These are phyloP conservation scores for Eucalyptus virginea DNA, from an alignment of 345 rosid genomes.

Conservation along the genomic window DNA sequence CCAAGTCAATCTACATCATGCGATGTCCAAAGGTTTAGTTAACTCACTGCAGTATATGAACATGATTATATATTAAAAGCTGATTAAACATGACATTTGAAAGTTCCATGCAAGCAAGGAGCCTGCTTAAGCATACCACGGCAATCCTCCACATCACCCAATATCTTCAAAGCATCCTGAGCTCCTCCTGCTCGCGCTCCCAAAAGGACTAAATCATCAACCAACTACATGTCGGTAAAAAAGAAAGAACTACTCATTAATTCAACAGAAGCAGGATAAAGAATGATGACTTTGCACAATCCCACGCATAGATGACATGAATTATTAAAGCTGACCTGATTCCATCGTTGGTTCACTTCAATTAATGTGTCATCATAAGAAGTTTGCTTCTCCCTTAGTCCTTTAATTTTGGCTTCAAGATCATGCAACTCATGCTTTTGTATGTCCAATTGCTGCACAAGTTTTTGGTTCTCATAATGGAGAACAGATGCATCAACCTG, in stretches of 20 bases:
- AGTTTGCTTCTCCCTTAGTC: slow-evolving; percentile 41
- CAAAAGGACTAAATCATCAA: slow-evolving; percentile 72
- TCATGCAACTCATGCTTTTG: slow-evolving; percentile 64
- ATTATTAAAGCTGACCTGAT: slow-evolving; percentile 29
- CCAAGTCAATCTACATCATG: slow-evolving; percentile 2
- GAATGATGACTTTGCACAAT: background rate
- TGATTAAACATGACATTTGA: background rate
- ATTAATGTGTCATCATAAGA: slow-evolving; percentile 58
- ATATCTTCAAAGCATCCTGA: slow-evolving; percentile 17
- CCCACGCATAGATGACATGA: background rate
- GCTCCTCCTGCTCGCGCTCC: slow-evolving; percentile 65
- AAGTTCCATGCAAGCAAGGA: background rate
- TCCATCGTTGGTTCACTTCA: slow-evolving; percentile 61
- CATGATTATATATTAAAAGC: background rate
- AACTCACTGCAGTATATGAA: background rate
- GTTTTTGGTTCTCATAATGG: slow-evolving; percentile 76
- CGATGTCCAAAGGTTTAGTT: background rate
- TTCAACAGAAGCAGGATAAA: background rate
- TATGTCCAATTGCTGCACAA: slow-evolving; percentile 63
- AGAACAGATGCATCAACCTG: slow-evolving; percentile 79
- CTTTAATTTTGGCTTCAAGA: slow-evolving; percentile 46
- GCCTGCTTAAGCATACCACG: slow-evolving; percentile 29
- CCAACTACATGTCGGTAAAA: slow-evolving; percentile 40
- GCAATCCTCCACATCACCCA: slow-evolving; percentile 28
- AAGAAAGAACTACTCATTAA: background rate